Percentiles rank a stretch among this genome's conserved stretches.
phyloP scores from a whole-genome alignment of 2,329 filamentous ascomycete species.

The Cercospora canescens region DNA sequence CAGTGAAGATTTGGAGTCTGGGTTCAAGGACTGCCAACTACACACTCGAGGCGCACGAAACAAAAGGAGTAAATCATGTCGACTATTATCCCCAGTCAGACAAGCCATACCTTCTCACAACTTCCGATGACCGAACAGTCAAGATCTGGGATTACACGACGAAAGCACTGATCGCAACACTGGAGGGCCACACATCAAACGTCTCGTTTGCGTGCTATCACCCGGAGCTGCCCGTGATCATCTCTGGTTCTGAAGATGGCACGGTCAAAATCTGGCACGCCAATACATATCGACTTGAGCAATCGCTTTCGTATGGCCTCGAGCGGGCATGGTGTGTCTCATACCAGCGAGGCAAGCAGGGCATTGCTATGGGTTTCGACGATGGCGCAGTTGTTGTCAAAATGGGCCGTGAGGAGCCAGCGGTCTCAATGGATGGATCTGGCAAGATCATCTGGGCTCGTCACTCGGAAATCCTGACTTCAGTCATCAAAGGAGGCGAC shows the following conservation, averaged over 20 bases:
- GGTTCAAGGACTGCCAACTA: constrained; percentile 94
- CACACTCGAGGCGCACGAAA: constrained; percentile 94
- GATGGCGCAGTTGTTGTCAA: constrained; percentile 98
- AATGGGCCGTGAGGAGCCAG: constrained; percentile 94
- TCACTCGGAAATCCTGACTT: constrained; percentile 91
- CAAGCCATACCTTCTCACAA: constrained; percentile 87
- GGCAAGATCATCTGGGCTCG: constrained; percentile 96
- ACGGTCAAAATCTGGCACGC: constrained; percentile 99
- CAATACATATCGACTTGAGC: constrained; percentile 94
- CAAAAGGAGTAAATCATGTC: constrained; percentile 96
- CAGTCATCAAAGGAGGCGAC: constrained; percentile 92
- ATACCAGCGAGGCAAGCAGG: constrained; percentile 92
- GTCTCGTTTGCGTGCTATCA: constrained; percentile 98
- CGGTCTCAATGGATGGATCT: constrained; percentile 93
- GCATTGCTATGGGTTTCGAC: constrained; percentile 93
- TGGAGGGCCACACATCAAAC: constrained; percentile 97
- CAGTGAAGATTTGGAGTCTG: constrained; percentile 97
- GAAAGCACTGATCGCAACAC: constrained; percentile 91
- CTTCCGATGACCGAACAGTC: constrained; percentile 92
- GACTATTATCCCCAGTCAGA: constrained; percentile 76
- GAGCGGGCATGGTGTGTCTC: constrained; percentile 98
- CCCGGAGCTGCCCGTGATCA: constrained; percentile 93
- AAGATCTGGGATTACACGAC: constrained; percentile 99
- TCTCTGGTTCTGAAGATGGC: constrained; percentile 96
- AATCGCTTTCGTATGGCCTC: constrained; percentile 91